phyloP scores from a whole-genome alignment of 2,329 filamentous ascomycete genomes.

The Penicillium rolfsii region DNA sequence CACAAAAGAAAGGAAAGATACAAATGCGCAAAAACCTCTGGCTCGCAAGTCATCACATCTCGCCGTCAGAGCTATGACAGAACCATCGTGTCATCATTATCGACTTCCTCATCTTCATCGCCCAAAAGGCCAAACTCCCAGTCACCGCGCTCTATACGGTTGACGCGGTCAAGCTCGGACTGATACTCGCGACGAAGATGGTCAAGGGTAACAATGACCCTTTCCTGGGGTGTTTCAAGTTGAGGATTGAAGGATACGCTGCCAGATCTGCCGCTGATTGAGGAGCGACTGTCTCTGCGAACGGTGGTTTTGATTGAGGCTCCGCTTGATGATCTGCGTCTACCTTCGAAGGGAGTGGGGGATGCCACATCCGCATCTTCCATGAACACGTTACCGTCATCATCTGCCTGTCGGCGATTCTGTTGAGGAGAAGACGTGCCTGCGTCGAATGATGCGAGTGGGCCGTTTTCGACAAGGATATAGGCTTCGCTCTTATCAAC shows the following conservation, averaged over 20 bases:
- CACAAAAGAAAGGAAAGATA: conserved; percentile 7
- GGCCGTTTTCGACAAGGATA: conserved; percentile 57
- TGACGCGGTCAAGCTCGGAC: conserved; percentile 83
- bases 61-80: conserved; percentile 27
- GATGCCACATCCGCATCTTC: conserved; percentile 39
- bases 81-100: conserved; percentile 45
- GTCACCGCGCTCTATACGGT: conserved; percentile 83
- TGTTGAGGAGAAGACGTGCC: conserved; percentile 47
- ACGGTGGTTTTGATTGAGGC: conserved; percentile 25
- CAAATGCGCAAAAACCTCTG: background rate
- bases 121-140: conserved; percentile 69
- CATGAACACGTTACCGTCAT: conserved; percentile 44
- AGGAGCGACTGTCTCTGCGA: conserved; percentile 29
- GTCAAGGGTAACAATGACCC: conserved; percentile 80
- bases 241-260: conserved; percentile 21
- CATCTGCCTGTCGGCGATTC: conserved; percentile 49
- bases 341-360: conserved; percentile 20
- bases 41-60: conserved; percentile 4
- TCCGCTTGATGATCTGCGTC: conserved; percentile 28
- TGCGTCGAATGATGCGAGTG: conserved; percentile 16
- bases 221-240: conserved; percentile 53
- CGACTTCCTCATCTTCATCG: conserved; percentile 29
- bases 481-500: conserved; percentile 82
- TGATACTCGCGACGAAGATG: conserved; percentile 90
- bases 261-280: conserved; percentile 19